Evolutionary conservation across 2,329 filamentous ascomycete species (phyloP).

Genomic region (Ophiocordyceps australis): DNA sequence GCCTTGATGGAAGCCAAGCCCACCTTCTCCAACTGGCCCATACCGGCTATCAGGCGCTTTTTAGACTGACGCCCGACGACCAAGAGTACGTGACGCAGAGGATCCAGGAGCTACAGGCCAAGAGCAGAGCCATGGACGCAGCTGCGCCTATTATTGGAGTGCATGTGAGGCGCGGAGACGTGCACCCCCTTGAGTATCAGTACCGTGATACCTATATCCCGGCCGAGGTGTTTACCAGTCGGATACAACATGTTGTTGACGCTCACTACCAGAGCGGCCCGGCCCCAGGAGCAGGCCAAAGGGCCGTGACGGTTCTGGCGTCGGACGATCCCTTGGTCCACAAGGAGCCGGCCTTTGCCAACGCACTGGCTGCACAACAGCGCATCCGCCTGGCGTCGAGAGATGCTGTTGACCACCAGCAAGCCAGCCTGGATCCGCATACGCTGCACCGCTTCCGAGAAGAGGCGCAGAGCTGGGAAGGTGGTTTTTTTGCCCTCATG

Average conservation of each 20-base stretch:
- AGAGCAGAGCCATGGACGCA: constrained; percentile 20
- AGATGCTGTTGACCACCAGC: constrained; percentile 20
- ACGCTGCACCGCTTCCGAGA: constrained; percentile 51
- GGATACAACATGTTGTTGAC: constrained; percentile 36
- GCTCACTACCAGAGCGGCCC: constrained; percentile 23
- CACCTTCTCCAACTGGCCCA: constrained; percentile 52
- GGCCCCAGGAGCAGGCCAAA: constrained; percentile 15
- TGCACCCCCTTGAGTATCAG: constrained; percentile 59
- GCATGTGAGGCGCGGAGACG: constrained; percentile 67
- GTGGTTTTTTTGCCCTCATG: constrained; percentile 66
- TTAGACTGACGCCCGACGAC: constrained; percentile 49
- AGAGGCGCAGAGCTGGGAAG: constrained; percentile 71
- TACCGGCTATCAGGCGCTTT: constrained; percentile 55
- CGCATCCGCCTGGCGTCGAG: constrained; percentile 61
- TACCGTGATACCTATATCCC: constrained; percentile 67
- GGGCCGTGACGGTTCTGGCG: constrained; percentile 43
- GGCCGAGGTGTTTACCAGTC: constrained; percentile 44
- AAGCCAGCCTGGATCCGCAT: constrained; percentile 21
- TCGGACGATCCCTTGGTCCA: constrained; percentile 71
- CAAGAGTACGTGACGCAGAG: constrained; percentile 43
- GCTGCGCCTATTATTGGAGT: constrained; percentile 37
- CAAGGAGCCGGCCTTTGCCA: constrained; percentile 41
- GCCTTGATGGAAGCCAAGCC: constrained; percentile 12
- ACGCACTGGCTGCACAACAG: constrained; percentile 47
- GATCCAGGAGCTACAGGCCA: constrained; percentile 31